Percentiles rank a stretch among this genome's conserved stretches.
phyloP scores from a whole-genome alignment of 78 protist species.

The Dictyostelium purpureum region DNA sequence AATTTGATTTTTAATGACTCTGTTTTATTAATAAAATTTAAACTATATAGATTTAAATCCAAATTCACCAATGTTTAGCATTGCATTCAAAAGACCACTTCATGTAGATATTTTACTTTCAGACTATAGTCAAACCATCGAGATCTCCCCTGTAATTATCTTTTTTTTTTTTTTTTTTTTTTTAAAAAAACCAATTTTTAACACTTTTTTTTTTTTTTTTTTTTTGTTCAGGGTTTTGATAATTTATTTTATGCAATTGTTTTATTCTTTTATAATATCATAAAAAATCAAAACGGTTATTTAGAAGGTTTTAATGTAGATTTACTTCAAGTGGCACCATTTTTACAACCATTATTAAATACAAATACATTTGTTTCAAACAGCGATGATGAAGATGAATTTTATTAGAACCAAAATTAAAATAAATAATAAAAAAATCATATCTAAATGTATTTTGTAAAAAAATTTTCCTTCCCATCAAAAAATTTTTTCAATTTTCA shows the following conservation, averaged over 20 bases:
- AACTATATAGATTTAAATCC: too few species aligned
- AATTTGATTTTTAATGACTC: too few species aligned
- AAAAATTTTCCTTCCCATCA: too few species aligned
- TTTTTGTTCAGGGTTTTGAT: constrained; percentile 15
- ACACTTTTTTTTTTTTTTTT: not conserved
- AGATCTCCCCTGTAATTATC: constrained; percentile 63
- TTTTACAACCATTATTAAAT: not conserved
- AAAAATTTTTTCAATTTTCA: too few species aligned
- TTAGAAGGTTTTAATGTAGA: constrained; percentile 11
- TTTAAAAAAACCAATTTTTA: not conserved
- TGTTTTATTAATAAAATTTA: too few species aligned
- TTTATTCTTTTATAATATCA: constrained; percentile 54
- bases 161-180: not conserved
- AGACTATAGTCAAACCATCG: not conserved
- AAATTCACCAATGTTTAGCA: constrained; percentile 19
- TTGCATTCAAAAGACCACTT: constrained; percentile 42
- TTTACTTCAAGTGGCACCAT: not conserved
- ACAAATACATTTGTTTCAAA: not conserved
- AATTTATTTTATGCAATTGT: constrained; percentile 53
- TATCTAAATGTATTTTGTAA: too few species aligned
- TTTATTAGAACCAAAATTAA: not conserved
- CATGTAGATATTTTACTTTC: constrained; percentile 51
- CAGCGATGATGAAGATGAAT: constrained; percentile 7
- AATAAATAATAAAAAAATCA: not conserved
- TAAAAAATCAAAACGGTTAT: constrained; percentile 45